A percentile compares a stretch with the other conserved stretches of the same genome.
These are phyloP conservation scores for Recurvomyces mirabilis DNA, from an alignment of 495 filamentous ascomycete genomes.

Conservation along the genomic window DNA sequence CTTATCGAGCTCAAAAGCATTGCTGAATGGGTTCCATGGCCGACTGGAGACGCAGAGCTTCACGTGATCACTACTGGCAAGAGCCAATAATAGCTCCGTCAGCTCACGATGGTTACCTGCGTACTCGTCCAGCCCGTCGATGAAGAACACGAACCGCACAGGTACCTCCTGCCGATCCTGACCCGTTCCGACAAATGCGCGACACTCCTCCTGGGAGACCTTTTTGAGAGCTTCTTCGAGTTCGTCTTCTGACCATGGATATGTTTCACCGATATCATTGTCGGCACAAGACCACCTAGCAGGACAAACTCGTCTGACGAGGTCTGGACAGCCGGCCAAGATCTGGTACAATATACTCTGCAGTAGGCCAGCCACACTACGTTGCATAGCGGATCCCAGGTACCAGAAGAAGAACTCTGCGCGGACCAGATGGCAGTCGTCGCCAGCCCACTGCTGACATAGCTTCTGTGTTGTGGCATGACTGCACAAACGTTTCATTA, in stretches of 20 bases:
- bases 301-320: too few species aligned
- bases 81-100: background rate
- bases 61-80: constrained; percentile 24
- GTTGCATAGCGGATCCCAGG: too few species aligned
- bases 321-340: too few species aligned
- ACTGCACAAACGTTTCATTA: background rate
- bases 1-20: constrained; percentile 19
- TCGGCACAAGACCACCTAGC: too few species aligned
- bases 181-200: too few species aligned
- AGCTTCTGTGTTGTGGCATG: background rate
- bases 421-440: constrained; percentile 6
- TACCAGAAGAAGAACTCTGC: constrained; percentile 42
- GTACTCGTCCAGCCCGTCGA: constrained; percentile 29
- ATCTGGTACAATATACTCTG: too few species aligned
- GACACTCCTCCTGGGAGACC: too few species aligned
- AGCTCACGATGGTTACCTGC: background rate
- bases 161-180: too few species aligned
- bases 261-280: too few species aligned
- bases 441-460: background rate
- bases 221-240: too few species aligned
- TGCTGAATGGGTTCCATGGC: constrained; percentile 36
- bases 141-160: constrained; percentile 36
- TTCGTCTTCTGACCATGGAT: too few species aligned
- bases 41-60: constrained; percentile 44
- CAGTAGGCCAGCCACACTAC: too few species aligned